These are phyloP conservation scores for Chenopodium berlandieri DNA, from an alignment of 148 eudicot species.

Conservation along the genomic window DNA sequence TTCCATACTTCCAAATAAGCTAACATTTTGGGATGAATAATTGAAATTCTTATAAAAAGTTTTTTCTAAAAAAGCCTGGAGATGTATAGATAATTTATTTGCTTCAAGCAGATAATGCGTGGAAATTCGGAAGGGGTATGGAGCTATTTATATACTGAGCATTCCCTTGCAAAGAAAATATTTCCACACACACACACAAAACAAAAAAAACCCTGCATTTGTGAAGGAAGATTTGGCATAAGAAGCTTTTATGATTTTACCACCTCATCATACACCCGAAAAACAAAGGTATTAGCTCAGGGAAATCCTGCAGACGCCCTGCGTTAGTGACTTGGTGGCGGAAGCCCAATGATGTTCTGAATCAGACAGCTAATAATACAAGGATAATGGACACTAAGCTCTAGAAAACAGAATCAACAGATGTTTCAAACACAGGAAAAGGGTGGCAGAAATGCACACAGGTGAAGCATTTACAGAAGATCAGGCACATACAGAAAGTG, in stretches of 20 bases:
- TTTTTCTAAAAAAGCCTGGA: too few relatives aligned
- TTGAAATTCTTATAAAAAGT: background rate
- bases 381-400: background rate
- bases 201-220: too few relatives aligned
- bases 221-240: background rate
- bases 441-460: background rate
- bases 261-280: background rate
- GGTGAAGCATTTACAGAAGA: background rate
- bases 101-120: background rate
- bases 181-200: background rate
- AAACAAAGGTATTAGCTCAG: background rate
- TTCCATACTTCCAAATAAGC: background rate
- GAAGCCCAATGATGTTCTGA: background rate
- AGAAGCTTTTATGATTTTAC: background rate
- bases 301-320: background rate
- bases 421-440: background rate
- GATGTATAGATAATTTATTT: too few relatives aligned
- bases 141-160: background rate
- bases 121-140: background rate
- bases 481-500: slow-evolving; percentile 72
- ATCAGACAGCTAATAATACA: background rate
- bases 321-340: background rate
- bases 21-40: background rate
- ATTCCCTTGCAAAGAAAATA: background rate
- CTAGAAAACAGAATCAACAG: background rate